phyloP scores from a whole-genome alignment of 2,329 filamentous ascomycete genomes.

The Pestalotiopsis sp. region DNA sequence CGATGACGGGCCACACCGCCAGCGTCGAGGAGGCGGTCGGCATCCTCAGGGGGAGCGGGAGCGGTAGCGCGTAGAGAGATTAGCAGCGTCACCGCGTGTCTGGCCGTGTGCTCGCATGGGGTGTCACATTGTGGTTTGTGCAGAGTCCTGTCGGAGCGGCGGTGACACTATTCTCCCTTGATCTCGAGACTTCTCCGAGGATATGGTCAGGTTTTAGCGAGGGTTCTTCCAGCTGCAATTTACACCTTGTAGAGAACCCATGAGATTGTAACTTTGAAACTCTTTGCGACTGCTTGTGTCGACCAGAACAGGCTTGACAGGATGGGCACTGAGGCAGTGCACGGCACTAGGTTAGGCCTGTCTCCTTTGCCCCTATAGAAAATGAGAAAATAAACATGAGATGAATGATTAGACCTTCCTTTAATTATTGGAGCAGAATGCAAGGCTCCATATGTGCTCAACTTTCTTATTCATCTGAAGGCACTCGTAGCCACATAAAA shows the following conservation, averaged over 20 bases:
- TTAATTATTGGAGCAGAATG: not conserved
- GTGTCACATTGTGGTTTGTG: not conserved
- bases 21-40: slow-evolving; percentile 3
- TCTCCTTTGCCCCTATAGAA: not conserved
- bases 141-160: no score
- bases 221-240: not conserved
- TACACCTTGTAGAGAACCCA: not conserved
- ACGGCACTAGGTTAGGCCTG: not conserved
- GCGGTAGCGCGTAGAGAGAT: no score
- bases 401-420: not conserved
- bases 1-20: not conserved
- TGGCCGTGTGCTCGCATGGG: not conserved
- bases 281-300: not conserved
- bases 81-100: not conserved
- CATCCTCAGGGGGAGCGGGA: not conserved
- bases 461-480: not conserved
- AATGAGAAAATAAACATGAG: not conserved
- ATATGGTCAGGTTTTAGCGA: not conserved
- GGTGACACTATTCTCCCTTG: not conserved
- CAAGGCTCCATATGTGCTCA: not conserved
- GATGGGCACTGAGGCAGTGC: not conserved
- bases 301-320: not conserved
- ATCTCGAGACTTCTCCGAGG: not conserved
- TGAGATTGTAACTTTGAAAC: not conserved
- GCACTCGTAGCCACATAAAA: not conserved